phyloP scores from a whole-genome alignment of 192 early-diverging fungal genomes.

The Rhizophagus clarus region DNA sequence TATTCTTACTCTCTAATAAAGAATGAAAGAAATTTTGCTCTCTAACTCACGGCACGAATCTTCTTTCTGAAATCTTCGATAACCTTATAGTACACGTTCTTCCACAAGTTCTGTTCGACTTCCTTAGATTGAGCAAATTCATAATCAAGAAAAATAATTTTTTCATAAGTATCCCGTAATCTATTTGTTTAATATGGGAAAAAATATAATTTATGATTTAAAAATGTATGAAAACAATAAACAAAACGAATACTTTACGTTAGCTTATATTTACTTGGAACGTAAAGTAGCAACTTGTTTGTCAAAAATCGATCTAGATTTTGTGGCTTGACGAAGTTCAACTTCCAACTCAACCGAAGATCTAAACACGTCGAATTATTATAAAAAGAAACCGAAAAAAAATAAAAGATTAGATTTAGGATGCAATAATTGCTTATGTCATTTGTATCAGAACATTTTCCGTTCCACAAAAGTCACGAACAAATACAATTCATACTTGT shows the following conservation, averaged over 20 bases:
- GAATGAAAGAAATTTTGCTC: neutral
- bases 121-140: constrained; percentile 51
- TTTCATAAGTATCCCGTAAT: constrained; percentile 47
- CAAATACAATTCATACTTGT: constrained; percentile 24
- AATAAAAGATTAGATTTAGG: neutral
- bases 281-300: constrained; percentile 28
- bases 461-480: neutral
- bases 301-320: constrained; percentile 29
- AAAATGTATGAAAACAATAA: neutral
- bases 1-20: neutral
- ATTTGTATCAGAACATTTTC: neutral
- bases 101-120: constrained; percentile 50
- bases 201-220: neutral
- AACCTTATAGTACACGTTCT: constrained; percentile 52
- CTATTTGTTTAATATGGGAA: constrained; percentile 31
- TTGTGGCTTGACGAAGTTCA: constrained; percentile 23
- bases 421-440: neutral
- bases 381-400: neutral
- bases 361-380: neutral
- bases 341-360: constrained; percentile 30
- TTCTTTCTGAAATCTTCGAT: constrained; percentile 53
- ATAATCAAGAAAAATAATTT: constrained; percentile 47
- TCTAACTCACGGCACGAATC: constrained; percentile 36
- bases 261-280: constrained; percentile 11
- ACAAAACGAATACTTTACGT: neutral